Percentiles rank a stretch among this genome's conserved stretches.
Evolutionary conservation across 202 grass and related monocot species (phyloP).

Genomic region (Zizania palustris): DNA sequence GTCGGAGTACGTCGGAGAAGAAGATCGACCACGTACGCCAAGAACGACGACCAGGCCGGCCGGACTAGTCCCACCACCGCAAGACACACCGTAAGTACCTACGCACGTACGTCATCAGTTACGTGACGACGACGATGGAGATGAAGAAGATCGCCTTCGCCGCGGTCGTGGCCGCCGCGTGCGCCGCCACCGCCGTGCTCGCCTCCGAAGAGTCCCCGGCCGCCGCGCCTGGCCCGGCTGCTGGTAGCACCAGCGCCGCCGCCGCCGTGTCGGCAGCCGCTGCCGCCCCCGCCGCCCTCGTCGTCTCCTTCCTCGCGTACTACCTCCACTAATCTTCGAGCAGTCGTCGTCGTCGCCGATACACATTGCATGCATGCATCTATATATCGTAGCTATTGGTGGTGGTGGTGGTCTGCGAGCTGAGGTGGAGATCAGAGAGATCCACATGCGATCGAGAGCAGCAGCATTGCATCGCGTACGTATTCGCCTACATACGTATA

Average conservation of each 20-base stretch:
- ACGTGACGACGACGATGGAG: constrained; percentile 40
- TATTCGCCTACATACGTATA: too few relatives aligned
- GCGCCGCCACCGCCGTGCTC: constrained; percentile 31
- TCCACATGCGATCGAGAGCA: background rate
- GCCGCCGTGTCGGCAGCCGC: background rate
- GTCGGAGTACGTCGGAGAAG: background rate
- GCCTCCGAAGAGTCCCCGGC: constrained; percentile 18
- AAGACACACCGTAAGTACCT: background rate
- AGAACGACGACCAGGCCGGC: too few relatives aligned
- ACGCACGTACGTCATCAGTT: too few relatives aligned
- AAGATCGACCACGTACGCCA: too few relatives aligned
- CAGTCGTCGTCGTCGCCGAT: background rate
- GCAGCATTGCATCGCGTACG: background rate
- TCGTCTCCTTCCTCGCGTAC: constrained; percentile 51
- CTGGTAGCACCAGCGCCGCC: background rate
- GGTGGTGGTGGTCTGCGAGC: background rate
- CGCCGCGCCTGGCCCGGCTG: background rate
- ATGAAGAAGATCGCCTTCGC: constrained; percentile 55
- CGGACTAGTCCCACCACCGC: background rate
- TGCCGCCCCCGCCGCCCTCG: constrained; percentile 23
- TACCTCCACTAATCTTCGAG: constrained; percentile 46
- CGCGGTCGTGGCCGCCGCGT: constrained; percentile 13
- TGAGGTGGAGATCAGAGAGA: background rate
- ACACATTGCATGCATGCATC: background rate
- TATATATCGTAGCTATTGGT: background rate